Evolutionary conservation across 2,329 filamentous ascomycete genomes (phyloP).

Genomic region (Clonostachys rhizophaga): DNA sequence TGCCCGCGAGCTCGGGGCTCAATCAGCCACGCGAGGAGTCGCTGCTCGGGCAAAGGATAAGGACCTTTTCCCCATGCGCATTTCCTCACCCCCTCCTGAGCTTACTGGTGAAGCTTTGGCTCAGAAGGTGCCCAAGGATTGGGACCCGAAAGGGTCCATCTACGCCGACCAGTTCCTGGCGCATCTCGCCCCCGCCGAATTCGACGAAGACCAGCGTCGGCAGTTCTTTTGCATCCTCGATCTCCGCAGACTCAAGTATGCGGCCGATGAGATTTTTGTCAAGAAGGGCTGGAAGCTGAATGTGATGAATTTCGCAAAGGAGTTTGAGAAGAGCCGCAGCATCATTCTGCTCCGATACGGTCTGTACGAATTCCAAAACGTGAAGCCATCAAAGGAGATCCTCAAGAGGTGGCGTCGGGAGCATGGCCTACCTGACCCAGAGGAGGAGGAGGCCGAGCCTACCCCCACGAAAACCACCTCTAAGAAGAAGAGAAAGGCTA

Average conservation of each 20-base stretch:
- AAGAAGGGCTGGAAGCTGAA: conserved; percentile 61
- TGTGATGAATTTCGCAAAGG: conserved; percentile 57
- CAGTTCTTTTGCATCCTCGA: conserved; percentile 62
- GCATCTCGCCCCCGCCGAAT: conserved; percentile 50
- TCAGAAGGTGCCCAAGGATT: conserved; percentile 47
- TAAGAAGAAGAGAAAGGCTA: conserved; percentile 51
- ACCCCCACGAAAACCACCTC: conserved; percentile 23
- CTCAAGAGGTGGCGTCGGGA: conserved; percentile 54
- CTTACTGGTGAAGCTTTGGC: conserved; percentile 50
- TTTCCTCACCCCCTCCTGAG: conserved; percentile 50
- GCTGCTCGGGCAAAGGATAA: conserved; percentile 40
- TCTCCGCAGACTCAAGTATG: conserved; percentile 55
- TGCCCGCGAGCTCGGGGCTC: conserved; percentile 34
- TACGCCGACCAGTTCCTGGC: conserved; percentile 56
- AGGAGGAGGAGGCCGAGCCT: conserved; percentile 29
- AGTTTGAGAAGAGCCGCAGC: conserved; percentile 59
- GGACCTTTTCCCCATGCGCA: conserved; percentile 54
- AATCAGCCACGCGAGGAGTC: conserved; percentile 44
- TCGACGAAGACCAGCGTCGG: conserved; percentile 54
- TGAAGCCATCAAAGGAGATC: conserved; percentile 53
- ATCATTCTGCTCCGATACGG: conserved; percentile 58
- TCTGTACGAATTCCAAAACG: conserved; percentile 58
- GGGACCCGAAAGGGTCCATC: conserved; percentile 46
- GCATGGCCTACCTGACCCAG: conserved; percentile 46
- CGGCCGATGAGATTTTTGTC: conserved; percentile 54